Evolutionary conservation across 2,329 filamentous ascomycete species (phyloP), one percentile per base, ranked within the genome.

Genomic region (Pestalotiopsis fici): DNA sequence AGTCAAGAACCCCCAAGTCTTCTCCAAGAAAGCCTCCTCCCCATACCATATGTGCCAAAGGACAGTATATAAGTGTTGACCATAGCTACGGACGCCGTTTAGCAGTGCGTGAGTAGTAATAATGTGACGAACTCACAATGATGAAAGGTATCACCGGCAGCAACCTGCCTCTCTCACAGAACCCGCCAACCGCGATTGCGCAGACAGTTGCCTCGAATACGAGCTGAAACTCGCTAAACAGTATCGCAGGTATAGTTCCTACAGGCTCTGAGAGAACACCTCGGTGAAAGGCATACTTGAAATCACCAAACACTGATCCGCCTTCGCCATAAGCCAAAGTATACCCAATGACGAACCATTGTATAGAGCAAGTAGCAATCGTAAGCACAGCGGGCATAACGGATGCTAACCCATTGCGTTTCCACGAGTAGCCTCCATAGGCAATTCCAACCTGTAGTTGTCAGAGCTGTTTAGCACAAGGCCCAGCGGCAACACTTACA

Each of bases 141-240:
- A 85, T 84, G 70, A 85, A 85, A 0, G 82, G 82, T 39, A 85
- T 78, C 35, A 85, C 70, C 0, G 83, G 82, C 21, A 83, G 72
- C 28, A 85, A 72, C 25, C 83, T 75, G 0, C 83, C 83, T 43
- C 83, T 75, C 72, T 85, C 83, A 71, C 82, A 85, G 37, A 81
- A 79, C 15, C 83, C 83, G 5, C 83, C 83, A 9, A 85, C 79
- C 1, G 83, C 80, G 70, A 86, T 86, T 1, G 83, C 83, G 70
- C 83, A 86, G 1, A 86, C 83, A 0, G 83, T 86, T 0, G 83
- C 83, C 63, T 74, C 73, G 67, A 85, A 85, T 1, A 86, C 80
- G 11, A 85, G 74, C 74, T 86, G 84, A 65, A 86, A 86, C 72
- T 85, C 83, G 62, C 81, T 83, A 74, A 86, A 86, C 4, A 86